phyloP scores from a whole-genome alignment of 2,329 filamentous ascomycete species.

The Thielaviopsis populi region DNA sequence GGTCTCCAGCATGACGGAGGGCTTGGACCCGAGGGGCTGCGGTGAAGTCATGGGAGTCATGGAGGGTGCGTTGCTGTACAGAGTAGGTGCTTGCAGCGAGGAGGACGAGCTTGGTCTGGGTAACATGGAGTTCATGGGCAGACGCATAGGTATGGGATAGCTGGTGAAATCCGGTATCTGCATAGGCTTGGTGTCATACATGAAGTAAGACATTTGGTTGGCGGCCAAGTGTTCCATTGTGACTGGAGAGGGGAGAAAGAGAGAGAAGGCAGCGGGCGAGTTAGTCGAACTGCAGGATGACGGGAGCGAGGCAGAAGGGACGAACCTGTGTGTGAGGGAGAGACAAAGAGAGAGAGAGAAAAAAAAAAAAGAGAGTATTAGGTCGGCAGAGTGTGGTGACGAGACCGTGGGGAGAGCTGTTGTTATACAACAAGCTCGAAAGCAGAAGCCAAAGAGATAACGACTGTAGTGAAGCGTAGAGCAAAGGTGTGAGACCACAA shows the following conservation, averaged over 20 bases:
- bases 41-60: conserved; percentile 66
- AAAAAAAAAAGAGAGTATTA: background rate
- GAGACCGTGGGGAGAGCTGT: background rate
- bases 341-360: too few species aligned
- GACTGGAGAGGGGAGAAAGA: conserved; percentile 20
- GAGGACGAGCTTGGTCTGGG: conserved; percentile 50
- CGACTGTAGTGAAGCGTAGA: background rate
- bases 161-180: conserved; percentile 55
- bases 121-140: conserved; percentile 49
- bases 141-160: conserved; percentile 58
- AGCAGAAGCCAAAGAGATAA: background rate
- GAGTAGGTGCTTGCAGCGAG: conserved; percentile 41
- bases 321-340: background rate
- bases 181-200: conserved; percentile 58
- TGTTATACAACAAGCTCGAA: background rate
- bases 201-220: conserved; percentile 66
- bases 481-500: too few species aligned
- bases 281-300: conserved; percentile 12
- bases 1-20: conserved; percentile 51
- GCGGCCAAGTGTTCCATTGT: conserved; percentile 51
- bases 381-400: background rate
- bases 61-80: conserved; percentile 41
- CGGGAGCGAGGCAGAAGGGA: background rate
- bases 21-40: conserved; percentile 56
- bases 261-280: too few species aligned